phyloP scores from a whole-genome alignment of 2,329 filamentous ascomycete species.

The Hypoxylon sp. region DNA sequence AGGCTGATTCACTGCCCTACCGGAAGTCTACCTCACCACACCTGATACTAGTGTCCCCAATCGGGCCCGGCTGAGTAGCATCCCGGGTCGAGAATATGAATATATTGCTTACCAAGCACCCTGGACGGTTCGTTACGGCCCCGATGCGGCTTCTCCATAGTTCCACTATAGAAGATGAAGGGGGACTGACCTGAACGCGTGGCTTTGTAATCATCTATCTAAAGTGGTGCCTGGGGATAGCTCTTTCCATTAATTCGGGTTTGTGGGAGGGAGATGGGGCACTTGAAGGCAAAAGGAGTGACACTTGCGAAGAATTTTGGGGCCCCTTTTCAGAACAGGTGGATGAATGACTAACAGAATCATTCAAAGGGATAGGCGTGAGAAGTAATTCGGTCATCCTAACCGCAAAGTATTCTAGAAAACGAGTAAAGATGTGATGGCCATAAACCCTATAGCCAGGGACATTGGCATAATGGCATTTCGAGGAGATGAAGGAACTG shows the following conservation, averaged over 20 bases:
- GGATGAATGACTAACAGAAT: background rate
- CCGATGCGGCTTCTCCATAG: constrained; percentile 4
- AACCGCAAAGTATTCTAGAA: background rate
- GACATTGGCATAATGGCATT: background rate
- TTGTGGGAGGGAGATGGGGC: background rate
- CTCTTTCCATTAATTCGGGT: background rate
- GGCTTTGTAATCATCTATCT: background rate
- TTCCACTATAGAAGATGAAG: background rate
- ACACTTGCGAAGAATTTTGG: background rate
- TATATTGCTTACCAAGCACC: constrained; percentile 2
- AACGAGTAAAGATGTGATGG: background rate
- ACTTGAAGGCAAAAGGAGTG: background rate
- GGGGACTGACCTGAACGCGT: background rate
- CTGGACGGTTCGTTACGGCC: background rate
- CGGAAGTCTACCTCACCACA: constrained; percentile 9
- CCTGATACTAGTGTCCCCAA: constrained; percentile 4
- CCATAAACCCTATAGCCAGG: background rate
- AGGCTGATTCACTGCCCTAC: constrained; percentile 3
- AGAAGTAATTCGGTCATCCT: background rate
- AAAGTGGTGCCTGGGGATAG: background rate
- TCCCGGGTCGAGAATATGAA: constrained; percentile 1
- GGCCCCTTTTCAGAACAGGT: background rate
- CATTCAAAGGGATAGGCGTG: background rate
- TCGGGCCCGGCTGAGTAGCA: constrained; percentile 6
- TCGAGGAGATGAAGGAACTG: background rate